phyloP scores from a whole-genome alignment of 805 yeast species.

The Wickerhamomyces bisporus region DNA sequence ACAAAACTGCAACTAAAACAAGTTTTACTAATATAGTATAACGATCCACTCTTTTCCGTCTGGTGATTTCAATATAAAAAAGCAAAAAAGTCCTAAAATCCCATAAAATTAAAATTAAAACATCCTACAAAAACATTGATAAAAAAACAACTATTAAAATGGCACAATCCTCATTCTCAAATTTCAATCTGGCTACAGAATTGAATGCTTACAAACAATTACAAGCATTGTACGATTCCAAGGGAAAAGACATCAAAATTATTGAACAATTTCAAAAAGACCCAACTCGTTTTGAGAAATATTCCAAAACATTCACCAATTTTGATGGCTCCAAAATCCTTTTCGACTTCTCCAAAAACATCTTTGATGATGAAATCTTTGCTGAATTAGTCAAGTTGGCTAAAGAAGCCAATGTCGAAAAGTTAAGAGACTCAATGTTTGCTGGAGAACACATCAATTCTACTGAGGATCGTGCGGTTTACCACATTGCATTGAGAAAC shows the following conservation, averaged over 20 bases:
- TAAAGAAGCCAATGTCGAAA: constrained; percentile 82
- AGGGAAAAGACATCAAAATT: constrained; percentile 69
- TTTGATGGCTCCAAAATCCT: constrained; percentile 83
- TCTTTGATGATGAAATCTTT: constrained; percentile 81
- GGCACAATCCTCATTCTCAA: no score
- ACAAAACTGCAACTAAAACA: constrained; percentile 18
- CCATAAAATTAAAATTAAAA: no score
- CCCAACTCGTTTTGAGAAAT: constrained; percentile 67
- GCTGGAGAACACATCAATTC: constrained; percentile 89
- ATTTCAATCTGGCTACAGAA: constrained; percentile 55
- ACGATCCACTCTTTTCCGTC: constrained; percentile 10
- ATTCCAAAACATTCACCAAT: constrained; percentile 73
- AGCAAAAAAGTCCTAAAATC: no score
- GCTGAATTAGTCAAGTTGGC: constrained; percentile 69
- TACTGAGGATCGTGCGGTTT: constrained; percentile 96
- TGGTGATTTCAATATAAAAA: constrained; percentile 8
- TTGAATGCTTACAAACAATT: constrained; percentile 83
- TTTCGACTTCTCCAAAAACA: constrained; percentile 93
- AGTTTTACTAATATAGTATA: no score
- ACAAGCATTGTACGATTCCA: constrained; percentile 60
- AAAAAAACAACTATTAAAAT: no score
- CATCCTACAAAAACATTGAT: no score
- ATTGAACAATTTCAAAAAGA: constrained; percentile 70
- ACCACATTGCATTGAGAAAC: constrained; percentile 95
- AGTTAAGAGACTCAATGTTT: constrained; percentile 86